phyloP scores from a whole-genome alignment of 345 rosid species.

The Lepidium sativum region DNA sequence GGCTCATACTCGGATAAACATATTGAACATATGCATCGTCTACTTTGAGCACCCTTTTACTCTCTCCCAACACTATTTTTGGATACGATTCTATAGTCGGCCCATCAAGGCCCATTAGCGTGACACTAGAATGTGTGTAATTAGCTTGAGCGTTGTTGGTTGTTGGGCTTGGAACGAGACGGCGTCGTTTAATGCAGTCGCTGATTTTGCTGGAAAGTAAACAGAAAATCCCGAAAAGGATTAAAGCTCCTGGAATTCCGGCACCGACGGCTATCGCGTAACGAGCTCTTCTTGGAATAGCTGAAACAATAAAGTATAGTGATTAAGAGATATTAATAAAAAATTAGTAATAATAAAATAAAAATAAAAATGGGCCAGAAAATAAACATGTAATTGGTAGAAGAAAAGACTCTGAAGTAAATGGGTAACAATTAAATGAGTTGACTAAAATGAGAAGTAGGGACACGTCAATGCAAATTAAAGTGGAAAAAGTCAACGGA shows the following conservation, averaged over 20 bases:
- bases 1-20: slow-evolving; percentile 51
- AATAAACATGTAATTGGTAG: slow-evolving; percentile 15
- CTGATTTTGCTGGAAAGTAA: slow-evolving; percentile 32
- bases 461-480: background rate
- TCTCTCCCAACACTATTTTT: slow-evolving; percentile 43
- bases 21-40: slow-evolving; percentile 45
- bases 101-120: slow-evolving; percentile 33
- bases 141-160: slow-evolving; percentile 17
- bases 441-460: slow-evolving; percentile 16
- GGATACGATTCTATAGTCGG: slow-evolving; percentile 53
- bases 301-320: slow-evolving; percentile 8
- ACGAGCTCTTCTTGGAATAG: slow-evolving; percentile 33
- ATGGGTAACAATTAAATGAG: slow-evolving; percentile 12
- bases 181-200: slow-evolving; percentile 6
- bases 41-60: slow-evolving; percentile 36
- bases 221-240: slow-evolving; percentile 32
- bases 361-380: too few relatives aligned
- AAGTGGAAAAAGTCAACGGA: slow-evolving; percentile 13
- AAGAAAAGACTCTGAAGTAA: slow-evolving; percentile 15
- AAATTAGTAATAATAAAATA: too few relatives aligned
- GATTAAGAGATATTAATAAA: background rate
- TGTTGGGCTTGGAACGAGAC: slow-evolving; percentile 8
- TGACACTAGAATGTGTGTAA: slow-evolving; percentile 4
- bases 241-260: slow-evolving; percentile 45
- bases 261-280: slow-evolving; percentile 44